A percentile compares a stretch with the other conserved stretches of the same genome.
Evolutionary conservation across 805 yeast genomes (phyloP).

Genomic region (Ogataea wickerhamii): DNA sequence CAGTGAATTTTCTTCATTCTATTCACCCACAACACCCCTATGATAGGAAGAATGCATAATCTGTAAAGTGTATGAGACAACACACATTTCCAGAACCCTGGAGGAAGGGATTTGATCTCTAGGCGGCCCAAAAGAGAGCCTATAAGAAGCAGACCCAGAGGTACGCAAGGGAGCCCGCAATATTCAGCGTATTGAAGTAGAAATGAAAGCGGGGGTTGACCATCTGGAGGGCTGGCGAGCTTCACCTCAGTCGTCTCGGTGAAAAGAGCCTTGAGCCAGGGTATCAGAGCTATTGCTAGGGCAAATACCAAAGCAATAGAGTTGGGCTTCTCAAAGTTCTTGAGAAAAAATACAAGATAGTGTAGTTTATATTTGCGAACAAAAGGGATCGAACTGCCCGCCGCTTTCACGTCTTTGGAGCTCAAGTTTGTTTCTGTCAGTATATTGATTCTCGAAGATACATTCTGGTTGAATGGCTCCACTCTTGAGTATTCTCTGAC

Average conservation of each 20-base stretch:
- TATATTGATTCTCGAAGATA: slow-evolving; percentile 28
- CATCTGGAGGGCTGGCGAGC: slow-evolving; percentile 43
- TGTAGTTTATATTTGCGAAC: slow-evolving; percentile 29
- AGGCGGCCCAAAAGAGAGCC: slow-evolving; percentile 55
- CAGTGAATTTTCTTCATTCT: slow-evolving; percentile 46
- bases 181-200: slow-evolving; percentile 47
- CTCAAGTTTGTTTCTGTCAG: slow-evolving; percentile 34
- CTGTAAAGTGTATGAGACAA: slow-evolving; percentile 40
- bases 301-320: slow-evolving; percentile 45
- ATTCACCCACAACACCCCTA: slow-evolving; percentile 49
- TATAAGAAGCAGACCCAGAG: slow-evolving; percentile 48
- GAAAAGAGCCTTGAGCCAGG: slow-evolving; percentile 49
- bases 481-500: slow-evolving; percentile 34
- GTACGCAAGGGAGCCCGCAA: slow-evolving; percentile 52
- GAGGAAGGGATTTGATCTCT: slow-evolving; percentile 41
- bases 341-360: slow-evolving; percentile 32
- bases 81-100: slow-evolving; percentile 57
- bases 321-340: slow-evolving; percentile 47
- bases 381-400: slow-evolving; percentile 26
- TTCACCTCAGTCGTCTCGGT: slow-evolving; percentile 30
- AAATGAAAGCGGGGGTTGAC: slow-evolving; percentile 52
- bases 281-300: slow-evolving; percentile 48
- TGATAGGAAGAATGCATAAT: slow-evolving; percentile 46
- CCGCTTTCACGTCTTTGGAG: slow-evolving; percentile 21
- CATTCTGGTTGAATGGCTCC: slow-evolving; percentile 31